Evolutionary conservation across 345 rosid genomes (phyloP).

Genomic region (Syzygium jambos): DNA sequence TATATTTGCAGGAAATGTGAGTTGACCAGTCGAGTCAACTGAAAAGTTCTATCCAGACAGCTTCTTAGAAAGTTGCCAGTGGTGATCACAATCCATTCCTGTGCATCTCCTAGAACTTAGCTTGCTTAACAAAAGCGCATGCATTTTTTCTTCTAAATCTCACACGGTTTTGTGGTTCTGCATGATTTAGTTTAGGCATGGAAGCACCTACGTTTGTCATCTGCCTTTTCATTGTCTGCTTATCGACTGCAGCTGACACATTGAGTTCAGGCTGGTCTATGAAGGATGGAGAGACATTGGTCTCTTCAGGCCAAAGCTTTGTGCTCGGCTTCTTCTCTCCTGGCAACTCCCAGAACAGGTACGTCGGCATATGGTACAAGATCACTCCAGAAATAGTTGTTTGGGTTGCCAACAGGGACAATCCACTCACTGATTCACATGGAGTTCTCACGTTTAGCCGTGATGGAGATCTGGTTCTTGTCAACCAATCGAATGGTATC

Average conservation of each 20-base stretch:
- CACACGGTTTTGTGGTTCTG: background rate
- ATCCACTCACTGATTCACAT: constrained; percentile 4
- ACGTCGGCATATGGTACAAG: constrained; percentile 31
- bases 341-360: constrained; percentile 1
- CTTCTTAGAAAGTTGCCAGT: background rate
- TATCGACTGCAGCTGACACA: background rate
- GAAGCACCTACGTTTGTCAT: background rate
- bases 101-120: background rate
- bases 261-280: background rate
- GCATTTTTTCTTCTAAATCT: background rate
- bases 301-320: constrained; percentile 1
- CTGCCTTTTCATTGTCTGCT: background rate
- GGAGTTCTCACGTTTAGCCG: constrained; percentile 8
- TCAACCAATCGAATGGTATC: background rate
- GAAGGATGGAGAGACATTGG: background rate
- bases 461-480: constrained; percentile 3
- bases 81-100: background rate
- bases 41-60: background rate
- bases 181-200: background rate
- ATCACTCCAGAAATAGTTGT: constrained; percentile 1
- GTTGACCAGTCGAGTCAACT: background rate
- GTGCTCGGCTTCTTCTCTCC: constrained; percentile 15
- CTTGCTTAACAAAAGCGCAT: background rate
- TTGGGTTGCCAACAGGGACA: constrained; percentile 35
- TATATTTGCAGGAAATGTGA: background rate